Conservation (phyloP, 495 filamentous ascomycete genomes). For the Hypomontagnella monticulosa region DNA sequence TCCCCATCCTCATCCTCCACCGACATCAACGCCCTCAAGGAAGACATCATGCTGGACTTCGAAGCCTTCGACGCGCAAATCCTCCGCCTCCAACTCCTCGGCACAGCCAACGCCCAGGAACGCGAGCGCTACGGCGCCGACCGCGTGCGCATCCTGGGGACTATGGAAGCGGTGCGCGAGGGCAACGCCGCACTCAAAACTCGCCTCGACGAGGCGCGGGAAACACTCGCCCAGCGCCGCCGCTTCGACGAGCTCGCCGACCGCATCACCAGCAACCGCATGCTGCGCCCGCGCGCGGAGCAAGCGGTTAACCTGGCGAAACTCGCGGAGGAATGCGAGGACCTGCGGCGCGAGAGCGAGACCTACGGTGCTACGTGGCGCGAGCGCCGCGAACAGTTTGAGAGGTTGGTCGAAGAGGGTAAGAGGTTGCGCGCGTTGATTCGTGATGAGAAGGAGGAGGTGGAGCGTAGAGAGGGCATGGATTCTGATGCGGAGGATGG, state of each 20-base stretch:
- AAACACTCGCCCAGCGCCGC: slow-evolving; percentile 79
- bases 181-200: slow-evolving; percentile 75
- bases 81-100: slow-evolving; percentile 86
- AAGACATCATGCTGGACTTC: slow-evolving; percentile 90
- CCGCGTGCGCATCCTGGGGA: slow-evolving; percentile 76
- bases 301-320: slow-evolving; percentile 81
- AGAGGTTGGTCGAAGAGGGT: slow-evolving; percentile 88
- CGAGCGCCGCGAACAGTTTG: slow-evolving; percentile 88
- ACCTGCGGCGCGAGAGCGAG: slow-evolving; percentile 83
- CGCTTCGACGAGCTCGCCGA: slow-evolving; percentile 87
- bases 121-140: slow-evolving; percentile 85
- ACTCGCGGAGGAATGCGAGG: slow-evolving; percentile 85
- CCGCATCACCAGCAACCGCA: slow-evolving; percentile 82
- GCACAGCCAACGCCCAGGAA: slow-evolving; percentile 83
- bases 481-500: slow-evolving; percentile 80
- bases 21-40: slow-evolving; percentile 69
- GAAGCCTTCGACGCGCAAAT: slow-evolving; percentile 82
- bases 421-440: slow-evolving; percentile 86
- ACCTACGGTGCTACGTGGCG: slow-evolving; percentile 85
- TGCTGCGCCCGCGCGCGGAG: slow-evolving; percentile 83
- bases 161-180: slow-evolving; percentile 78
- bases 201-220: slow-evolving; percentile 79
- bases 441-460: slow-evolving; percentile 94
- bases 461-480: slow-evolving; percentile 77
- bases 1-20: slow-evolving; percentile 45